A percentile compares a stretch with the other conserved stretches of the same genome.
Conservation (phyloP, 495 filamentous ascomycete species). For the Daldinia decipiens region DNA sequence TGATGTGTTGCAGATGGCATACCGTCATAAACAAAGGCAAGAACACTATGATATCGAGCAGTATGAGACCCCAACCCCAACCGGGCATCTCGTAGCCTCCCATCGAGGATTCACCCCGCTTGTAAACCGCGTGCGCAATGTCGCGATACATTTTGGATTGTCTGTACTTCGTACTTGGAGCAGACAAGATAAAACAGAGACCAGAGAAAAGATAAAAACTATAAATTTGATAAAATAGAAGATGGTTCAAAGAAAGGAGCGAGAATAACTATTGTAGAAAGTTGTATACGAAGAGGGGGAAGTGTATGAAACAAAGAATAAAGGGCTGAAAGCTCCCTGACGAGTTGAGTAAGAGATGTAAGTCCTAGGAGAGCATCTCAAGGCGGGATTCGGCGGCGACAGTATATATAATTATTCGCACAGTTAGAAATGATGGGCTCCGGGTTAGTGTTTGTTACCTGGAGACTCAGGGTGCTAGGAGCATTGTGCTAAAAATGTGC, state of each 20-base stretch:
- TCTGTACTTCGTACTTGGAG: conserved; percentile 1
- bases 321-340: conserved; percentile 30
- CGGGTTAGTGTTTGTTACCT: not conserved
- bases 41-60: conserved; percentile 52
- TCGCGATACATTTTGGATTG: conserved; percentile 48
- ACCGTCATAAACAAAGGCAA: conserved; percentile 53
- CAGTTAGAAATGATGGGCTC: not conserved
- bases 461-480: not conserved
- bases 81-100: conserved; percentile 46
- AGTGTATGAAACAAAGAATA: conserved; percentile 21
- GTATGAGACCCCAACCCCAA: conserved; percentile 45
- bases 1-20: conserved; percentile 4
- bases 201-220: conserved; percentile 1
- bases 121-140: conserved; percentile 49
- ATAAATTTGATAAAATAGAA: conserved; percentile 9
- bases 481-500: not conserved
- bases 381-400: conserved; percentile 22
- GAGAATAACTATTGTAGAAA: conserved; percentile 29
- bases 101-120: conserved; percentile 43
- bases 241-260: conserved; percentile 13
- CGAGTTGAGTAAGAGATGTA: conserved; percentile 11
- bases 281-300: conserved; percentile 10
- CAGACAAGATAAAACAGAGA: conserved; percentile 1
- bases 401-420: not conserved
- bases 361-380: conserved; percentile 7